Evolutionary conservation across 495 filamentous ascomycete genomes (phyloP), one percentile per base, ranked within the genome.

Genomic region (Xylaria longipes): DNA sequence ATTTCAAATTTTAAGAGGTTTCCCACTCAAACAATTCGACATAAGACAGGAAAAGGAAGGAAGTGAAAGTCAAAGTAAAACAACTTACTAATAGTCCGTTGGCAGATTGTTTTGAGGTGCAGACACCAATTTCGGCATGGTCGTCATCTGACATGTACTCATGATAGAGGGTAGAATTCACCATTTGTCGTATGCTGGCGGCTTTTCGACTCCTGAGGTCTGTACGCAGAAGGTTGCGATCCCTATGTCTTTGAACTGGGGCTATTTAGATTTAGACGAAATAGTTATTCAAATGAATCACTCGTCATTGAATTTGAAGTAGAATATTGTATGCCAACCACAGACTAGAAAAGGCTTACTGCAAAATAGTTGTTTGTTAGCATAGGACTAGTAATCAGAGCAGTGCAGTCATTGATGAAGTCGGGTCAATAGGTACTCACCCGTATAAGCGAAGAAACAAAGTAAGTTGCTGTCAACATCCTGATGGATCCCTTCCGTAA

Each of bases 81-180:
- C 25, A 66, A 69, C 65, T 75, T 72, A 65, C 72, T 73, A 35
- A 8, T 61, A 69, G 58, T 65, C 35, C 11, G 20, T 61, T 4
- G 64, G 54, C 15, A 58, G 15, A 22, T 54, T 54, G 50, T 54
- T 54, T 12, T 54, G 50, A 54, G 50, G 50, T 27, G 33, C 20
- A 7, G 29, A 37, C 25, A 62, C 73, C 69, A 79, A 63, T 17
- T 17, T 75, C 68, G 1, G 45, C 52, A 76, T 31, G 1, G 75
- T 72, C 15, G 70, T 79, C 45, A 64, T 73, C 57, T 76, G 75
- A 29, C 67, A 37, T 1, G 70, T 74, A 61, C 66, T 73, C 37
- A 65, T 50, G 29, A 78, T 73, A 45, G 74, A 66, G 5, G 70
- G 74, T 20, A 74, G 15, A 17, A 2, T 17, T 7, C 15, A 22